Evolutionary conservation across 75 land plant genomes (phyloP).

Genomic region (Pinus taeda): DNA sequence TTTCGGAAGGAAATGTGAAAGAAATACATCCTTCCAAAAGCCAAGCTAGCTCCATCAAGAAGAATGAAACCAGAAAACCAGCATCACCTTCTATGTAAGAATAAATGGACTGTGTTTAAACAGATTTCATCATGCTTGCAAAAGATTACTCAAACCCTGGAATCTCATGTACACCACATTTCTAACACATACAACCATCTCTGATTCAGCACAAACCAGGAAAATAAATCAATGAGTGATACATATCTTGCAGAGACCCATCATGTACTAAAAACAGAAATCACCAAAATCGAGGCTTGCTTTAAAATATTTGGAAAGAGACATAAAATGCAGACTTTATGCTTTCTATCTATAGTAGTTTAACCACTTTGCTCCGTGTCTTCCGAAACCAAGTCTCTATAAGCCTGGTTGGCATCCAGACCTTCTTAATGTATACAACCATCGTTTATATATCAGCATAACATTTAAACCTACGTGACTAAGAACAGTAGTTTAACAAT

Average conservation of each 20-base stretch:
- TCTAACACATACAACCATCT: too few species aligned
- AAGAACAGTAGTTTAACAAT: background rate
- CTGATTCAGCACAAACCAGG: too few species aligned
- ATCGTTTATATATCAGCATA: background rate
- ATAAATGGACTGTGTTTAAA: too few species aligned
- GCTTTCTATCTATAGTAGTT: background rate
- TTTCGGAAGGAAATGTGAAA: too few species aligned
- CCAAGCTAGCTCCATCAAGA: too few species aligned
- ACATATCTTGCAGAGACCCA: background rate
- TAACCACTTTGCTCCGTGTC: background rate
- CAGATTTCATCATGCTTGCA: too few species aligned
- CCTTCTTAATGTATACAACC: background rate
- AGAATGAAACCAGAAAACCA: too few species aligned
- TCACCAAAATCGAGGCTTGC: background rate
- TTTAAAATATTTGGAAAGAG: background rate
- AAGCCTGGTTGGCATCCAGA: background rate
- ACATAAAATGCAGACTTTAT: background rate
- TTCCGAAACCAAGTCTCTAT: background rate
- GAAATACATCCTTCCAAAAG: too few species aligned
- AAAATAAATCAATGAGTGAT: background rate
- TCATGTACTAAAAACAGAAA: background rate
- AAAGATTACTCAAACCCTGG: too few species aligned
- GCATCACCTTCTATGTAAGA: too few species aligned
- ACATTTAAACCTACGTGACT: background rate
- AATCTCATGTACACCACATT: too few species aligned